A percentile compares a stretch with the other conserved stretches of the same genome.
Conservation (phyloP, 2,329 filamentous ascomycete species). For the Venturia asperata region DNA sequence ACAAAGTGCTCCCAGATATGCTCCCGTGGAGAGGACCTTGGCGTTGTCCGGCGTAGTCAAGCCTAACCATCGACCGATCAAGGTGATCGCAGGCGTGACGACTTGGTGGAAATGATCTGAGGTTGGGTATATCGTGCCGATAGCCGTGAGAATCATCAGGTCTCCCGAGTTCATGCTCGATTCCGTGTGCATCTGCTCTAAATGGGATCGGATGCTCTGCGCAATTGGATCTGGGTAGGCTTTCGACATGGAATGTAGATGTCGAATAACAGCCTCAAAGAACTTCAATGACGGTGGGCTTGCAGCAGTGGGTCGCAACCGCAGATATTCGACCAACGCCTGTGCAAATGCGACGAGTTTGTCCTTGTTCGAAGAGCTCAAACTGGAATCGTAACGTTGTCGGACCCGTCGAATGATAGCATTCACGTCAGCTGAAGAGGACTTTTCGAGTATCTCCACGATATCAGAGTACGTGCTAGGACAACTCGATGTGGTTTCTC, state of each 20-base stretch:
- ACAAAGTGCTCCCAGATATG: constrained; percentile 70
- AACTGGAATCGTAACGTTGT: constrained; percentile 83
- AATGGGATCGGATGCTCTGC: constrained; percentile 66
- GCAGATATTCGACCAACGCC: constrained; percentile 60
- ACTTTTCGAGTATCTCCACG: constrained; percentile 53
- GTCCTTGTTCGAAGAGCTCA: constrained; percentile 76
- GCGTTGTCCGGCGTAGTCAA: constrained; percentile 62
- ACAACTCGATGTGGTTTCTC: constrained; percentile 47
- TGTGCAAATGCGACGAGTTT: constrained; percentile 65
- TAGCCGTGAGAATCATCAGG: constrained; percentile 72
- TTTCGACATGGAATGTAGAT: constrained; percentile 88
- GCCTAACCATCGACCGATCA: constrained; percentile 76
- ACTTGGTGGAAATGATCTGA: constrained; percentile 97
- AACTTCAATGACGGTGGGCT: constrained; percentile 53
- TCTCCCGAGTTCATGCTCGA: constrained; percentile 60
- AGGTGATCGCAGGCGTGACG: constrained; percentile 79
- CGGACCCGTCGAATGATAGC: constrained; percentile 82
- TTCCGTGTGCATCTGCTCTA: constrained; percentile 50
- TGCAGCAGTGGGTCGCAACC: constrained; percentile 35
- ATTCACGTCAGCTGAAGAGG: constrained; percentile 60
- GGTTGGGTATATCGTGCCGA: constrained; percentile 81
- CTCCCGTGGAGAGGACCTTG: constrained; percentile 63
- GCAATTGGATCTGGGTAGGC: constrained; percentile 73
- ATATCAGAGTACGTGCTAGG: constrained; percentile 72
- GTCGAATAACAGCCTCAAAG: constrained; percentile 74